phyloP scores from a whole-genome alignment of 371 early-diverging fungal species.

The Mortierella sp. region DNA sequence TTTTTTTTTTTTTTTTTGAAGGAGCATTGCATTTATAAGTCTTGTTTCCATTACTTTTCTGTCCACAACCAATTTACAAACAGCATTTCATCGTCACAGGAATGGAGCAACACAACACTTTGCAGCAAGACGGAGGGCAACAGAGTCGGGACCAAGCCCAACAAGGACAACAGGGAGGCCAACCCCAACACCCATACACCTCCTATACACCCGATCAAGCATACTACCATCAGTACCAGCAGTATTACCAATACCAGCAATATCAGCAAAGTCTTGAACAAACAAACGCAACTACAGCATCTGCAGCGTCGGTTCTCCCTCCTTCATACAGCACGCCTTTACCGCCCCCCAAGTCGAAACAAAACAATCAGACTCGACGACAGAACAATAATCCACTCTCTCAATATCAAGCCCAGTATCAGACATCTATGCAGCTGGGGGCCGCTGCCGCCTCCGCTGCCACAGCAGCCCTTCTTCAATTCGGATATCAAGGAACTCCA shows the following conservation, averaged over 20 bases:
- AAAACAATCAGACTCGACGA: background rate
- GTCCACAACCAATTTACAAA: background rate
- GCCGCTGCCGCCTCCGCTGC: slow-evolving; percentile 49
- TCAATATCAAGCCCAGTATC: slow-evolving; percentile 45
- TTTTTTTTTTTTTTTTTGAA: too few relatives aligned
- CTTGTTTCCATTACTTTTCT: too few relatives aligned
- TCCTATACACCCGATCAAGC: background rate
- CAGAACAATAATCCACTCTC: slow-evolving; percentile 20
- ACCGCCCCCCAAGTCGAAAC: slow-evolving; percentile 30
- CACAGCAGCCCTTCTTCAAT: slow-evolving; percentile 28
- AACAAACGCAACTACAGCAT: slow-evolving; percentile 19
- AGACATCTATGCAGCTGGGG: slow-evolving; percentile 38
- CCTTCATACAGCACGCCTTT: slow-evolving; percentile 47
- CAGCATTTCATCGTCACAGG: background rate
- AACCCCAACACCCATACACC: too few relatives aligned
- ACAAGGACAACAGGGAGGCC: background rate
- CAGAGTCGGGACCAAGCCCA: too few relatives aligned
- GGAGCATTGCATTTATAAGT: too few relatives aligned
- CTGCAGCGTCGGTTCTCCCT: slow-evolving; percentile 24
- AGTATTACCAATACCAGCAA: slow-evolving; percentile 23
- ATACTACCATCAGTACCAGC: slow-evolving; percentile 15
- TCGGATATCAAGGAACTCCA: slow-evolving; percentile 11
- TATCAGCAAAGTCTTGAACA: slow-evolving; percentile 13
- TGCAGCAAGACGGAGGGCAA: background rate
- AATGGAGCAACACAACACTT: background rate